Conservation (phyloP, 179 eudicot species). For the Corrigiola litoralis region DNA sequence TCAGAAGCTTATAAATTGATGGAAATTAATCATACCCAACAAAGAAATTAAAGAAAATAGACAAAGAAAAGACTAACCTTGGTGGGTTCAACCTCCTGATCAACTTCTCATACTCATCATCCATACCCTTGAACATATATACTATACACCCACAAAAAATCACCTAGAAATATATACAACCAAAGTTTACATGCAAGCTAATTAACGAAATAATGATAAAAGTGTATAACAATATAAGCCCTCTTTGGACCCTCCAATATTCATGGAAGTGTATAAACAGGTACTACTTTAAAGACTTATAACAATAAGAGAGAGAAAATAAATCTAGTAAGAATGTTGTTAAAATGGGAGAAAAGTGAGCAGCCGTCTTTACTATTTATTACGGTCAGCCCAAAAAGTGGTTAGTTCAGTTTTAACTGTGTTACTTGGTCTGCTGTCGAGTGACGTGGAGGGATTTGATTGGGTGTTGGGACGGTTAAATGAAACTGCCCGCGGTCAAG, state of each 20-base stretch:
- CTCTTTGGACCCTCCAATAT: conserved; percentile 21
- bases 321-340: conserved; percentile 8
- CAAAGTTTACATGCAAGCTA: not conserved
- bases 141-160: not conserved
- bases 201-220: not conserved
- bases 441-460: conserved; percentile 7
- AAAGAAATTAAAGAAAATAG: not conserved
- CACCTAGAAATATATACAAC: not conserved
- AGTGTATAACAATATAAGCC: not conserved
- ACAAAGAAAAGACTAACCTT: conserved; percentile 31
- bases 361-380: conserved; percentile 20
- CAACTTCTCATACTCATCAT: conserved; percentile 68
- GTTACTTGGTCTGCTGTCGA: not conserved
- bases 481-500: not conserved
- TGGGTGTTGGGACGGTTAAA: conserved; percentile 3
- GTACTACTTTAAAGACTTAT: not conserved
- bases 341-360: not conserved
- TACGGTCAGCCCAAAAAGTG: not conserved
- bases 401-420: too few species aligned
- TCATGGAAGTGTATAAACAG: conserved; percentile 15
- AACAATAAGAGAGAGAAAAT: not conserved
- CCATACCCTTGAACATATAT: conserved; percentile 27
- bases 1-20: too few species aligned
- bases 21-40: not conserved
- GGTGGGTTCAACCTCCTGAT: conserved; percentile 78